Base-by-base conservation (phyloP, 192 early-diverging fungal species). In the Coemansia asiatica region DNA sequence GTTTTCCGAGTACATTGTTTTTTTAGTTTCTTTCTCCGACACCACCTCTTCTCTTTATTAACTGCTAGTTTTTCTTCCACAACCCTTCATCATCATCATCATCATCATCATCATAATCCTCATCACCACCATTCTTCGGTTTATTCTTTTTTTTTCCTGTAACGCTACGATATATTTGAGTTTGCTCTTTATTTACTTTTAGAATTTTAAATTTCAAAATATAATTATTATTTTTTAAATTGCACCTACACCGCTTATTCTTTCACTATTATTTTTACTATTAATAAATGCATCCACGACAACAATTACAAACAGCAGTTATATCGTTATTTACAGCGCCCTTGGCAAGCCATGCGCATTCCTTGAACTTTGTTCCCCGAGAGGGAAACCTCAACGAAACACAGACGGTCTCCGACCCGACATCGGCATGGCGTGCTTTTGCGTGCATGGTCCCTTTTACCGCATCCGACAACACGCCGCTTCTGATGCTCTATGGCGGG, bases 401-500 rank as follows among this genome's bases (percentile, higher is more conserved):
- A 29, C 66, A 68, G 44, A 53, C 70, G 9, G 67, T 81, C 7
- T 73, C 79, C 6, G 62, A 56, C 47, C 48, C 73, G 12, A 56
- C 66, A 10, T 63, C 69, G 23, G 69, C 69, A 36, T 81, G 79
- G 79, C 79, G 79, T 21, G 49, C 79, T 28, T 81, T 64, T 21
- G 70, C 74, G 1, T 81, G 79, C 61, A 69, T 81, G 73, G 67
- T 72, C n/a, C 74, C 71, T 7, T 73, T 81, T 38, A 76, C 79
- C 19, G 64, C 73, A 15, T 70, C 69, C 1, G 70, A 76, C 53
- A 60, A 59, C 33, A 76, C 69, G 10, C 60, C 73, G 13, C 56
- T 81, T 28, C 56, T 81, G 35, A 76, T 83, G 74, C 58, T 80
- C 15, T 79, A 83, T 46, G 82, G 82, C 59, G 82, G 82, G 13